Conservation (phyloP, 108 stramenopile species). For the Mayamaea pseudoterrestris region DNA sequence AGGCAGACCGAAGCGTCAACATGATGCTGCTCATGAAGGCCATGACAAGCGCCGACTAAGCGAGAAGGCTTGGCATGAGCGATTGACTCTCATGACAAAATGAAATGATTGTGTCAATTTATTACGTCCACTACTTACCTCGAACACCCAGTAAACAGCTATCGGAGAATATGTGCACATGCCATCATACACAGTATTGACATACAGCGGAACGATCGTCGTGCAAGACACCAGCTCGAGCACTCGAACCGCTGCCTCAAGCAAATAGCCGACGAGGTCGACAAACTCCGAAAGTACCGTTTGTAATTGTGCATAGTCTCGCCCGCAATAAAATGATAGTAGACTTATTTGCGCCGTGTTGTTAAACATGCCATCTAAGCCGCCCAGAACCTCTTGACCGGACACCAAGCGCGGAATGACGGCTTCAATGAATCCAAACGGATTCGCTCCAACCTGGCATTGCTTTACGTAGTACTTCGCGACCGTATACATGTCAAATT, state of each 20-base stretch:
- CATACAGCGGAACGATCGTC: conserved; percentile 6
- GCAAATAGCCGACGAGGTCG: neutral
- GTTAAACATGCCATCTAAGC: too few species aligned
- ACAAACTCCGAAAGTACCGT: neutral
- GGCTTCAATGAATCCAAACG: too few species aligned
- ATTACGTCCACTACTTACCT: too few species aligned
- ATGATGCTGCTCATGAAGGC: conserved; percentile 8
- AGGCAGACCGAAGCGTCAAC: conserved; percentile 12
- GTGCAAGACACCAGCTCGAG: conserved; percentile 2
- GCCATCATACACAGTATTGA: conserved; percentile 6
- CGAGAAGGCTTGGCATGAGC: too few species aligned
- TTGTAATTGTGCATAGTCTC: conserved; percentile 1
- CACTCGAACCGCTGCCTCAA: neutral
- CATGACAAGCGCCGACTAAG: too few species aligned
- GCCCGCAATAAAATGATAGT: conserved; percentile 4
- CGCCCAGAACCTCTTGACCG: too few species aligned
- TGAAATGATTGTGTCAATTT: too few species aligned
- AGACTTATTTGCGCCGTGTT: neutral
- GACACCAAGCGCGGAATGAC: too few species aligned
- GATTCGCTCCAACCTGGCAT: neutral
- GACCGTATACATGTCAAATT: conserved; percentile 3
- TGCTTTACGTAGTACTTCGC: conserved; percentile 3
- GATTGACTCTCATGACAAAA: too few species aligned
- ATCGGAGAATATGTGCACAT: conserved; percentile 5
- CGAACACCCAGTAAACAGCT: conserved; percentile 10